These are phyloP conservation scores for Plantago major DNA, from an alignment of 257 asterid genomes.

Conservation along the genomic window DNA sequence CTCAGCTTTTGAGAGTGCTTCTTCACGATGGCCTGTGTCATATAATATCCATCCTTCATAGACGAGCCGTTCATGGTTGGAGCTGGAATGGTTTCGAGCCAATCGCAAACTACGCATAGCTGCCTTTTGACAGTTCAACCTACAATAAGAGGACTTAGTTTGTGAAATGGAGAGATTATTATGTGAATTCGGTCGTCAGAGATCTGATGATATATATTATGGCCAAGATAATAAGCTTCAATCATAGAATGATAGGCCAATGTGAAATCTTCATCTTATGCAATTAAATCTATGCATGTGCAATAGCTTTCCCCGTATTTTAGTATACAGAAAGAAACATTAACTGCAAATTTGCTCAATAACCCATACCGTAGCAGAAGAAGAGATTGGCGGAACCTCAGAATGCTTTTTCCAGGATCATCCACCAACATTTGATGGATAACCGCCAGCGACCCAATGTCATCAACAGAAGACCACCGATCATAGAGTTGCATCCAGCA, in stretches of 20 bases:
- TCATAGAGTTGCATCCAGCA: conserved; percentile 96
- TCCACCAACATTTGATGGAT: conserved; percentile 86
- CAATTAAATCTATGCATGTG: too few species aligned
- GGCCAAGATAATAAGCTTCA: too few species aligned
- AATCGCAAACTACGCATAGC: conserved; percentile 92
- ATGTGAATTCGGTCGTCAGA: neutral
- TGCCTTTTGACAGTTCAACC: conserved; percentile 93
- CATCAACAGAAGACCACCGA: conserved; percentile 92
- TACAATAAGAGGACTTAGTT: conserved; percentile 13
- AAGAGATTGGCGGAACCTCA: conserved; percentile 84
- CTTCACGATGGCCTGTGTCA: conserved; percentile 83
- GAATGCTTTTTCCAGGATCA: conserved; percentile 84
- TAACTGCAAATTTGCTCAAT: neutral
- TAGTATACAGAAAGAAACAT: neutral
- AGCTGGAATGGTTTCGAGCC: conserved; percentile 82
- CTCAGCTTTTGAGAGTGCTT: conserved; percentile 88
- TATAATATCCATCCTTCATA: conserved; percentile 97
- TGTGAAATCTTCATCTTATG: too few species aligned
- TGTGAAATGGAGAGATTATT: neutral
- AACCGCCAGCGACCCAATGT: conserved; percentile 90
- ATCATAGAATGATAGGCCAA: too few species aligned
- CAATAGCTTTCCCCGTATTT: too few species aligned
- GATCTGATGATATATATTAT: too few species aligned
- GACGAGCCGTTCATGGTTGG: conserved; percentile 74
- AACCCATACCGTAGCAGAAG: conserved; percentile 57